phyloP scores from a whole-genome alignment of 805 yeast species.

The Candida qinlingensis region DNA sequence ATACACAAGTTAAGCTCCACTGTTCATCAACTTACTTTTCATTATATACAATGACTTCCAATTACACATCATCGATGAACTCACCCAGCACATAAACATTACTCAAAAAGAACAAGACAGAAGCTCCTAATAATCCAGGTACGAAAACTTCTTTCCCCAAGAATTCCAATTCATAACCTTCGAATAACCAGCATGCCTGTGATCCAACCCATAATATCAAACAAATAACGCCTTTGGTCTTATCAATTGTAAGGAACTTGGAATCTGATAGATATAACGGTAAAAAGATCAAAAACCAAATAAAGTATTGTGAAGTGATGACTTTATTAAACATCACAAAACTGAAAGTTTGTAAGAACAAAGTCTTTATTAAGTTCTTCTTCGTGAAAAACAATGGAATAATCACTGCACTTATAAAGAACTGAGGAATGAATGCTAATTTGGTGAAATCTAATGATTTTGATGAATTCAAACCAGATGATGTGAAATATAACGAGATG shows the following conservation, averaged over 20 bases:
- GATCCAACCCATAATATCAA: constrained; percentile 57
- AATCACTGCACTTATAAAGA: constrained; percentile 50
- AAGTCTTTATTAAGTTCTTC: constrained; percentile 40
- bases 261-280: constrained; percentile 64
- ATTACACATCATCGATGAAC: constrained; percentile 39
- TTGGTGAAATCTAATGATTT: constrained; percentile 34
- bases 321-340: constrained; percentile 78
- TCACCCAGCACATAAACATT: constrained; percentile 58
- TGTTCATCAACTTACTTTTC: too few relatives aligned
- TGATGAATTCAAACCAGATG: constrained; percentile 27
- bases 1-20: too few relatives aligned
- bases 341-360: constrained; percentile 74
- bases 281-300: constrained; percentile 85
- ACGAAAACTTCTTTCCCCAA: constrained; percentile 62
- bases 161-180: constrained; percentile 79
- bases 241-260: constrained; percentile 23
- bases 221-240: constrained; percentile 36
- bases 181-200: constrained; percentile 74
- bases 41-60: not conserved
- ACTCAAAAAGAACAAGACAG: constrained; percentile 52
- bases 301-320: constrained; percentile 91
- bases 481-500: constrained; percentile 58
- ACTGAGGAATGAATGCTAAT: constrained; percentile 81
- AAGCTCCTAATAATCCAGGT: constrained; percentile 45
- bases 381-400: constrained; percentile 43